Base-by-base conservation (phyloP, 345 rosid species). In the Bruguiera sexangula region DNA sequence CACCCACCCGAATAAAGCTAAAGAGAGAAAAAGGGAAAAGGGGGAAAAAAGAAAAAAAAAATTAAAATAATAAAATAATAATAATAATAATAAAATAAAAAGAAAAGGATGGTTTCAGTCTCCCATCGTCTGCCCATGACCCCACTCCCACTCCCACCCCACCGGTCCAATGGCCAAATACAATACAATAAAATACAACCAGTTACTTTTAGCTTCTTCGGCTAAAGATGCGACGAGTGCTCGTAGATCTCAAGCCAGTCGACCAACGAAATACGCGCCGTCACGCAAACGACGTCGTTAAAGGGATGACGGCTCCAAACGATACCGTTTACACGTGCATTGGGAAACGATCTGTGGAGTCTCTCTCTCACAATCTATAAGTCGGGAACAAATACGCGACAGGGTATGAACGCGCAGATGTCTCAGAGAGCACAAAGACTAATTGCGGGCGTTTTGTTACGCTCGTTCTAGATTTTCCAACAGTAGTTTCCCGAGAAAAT, bases 391-490 rank as follows among this genome's bases (percentile, higher is more conserved):
- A 39, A 63, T 32, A 0, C 8, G 2, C 6, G 5, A 26, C 54
- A 46, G 22, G 46, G 46, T 30, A 65, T 64, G 16, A 65, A 31
- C 48, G 66, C 71, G 24, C 62, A 73, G 63, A 61, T 67, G 61
- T 52, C 62, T 61, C 71, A 36, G 48, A 43, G 5, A 22, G 22
- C 62, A 19, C 66, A 6, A 37, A 18, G 34, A 51, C 65, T 6
- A 57, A 30, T 22, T 13, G 18, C 50, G 18, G 4, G 5, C 3
- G 19, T 43, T 11, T 43, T 3, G 50, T 56, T 21, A 51, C 61
- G 39, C 43, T 37, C 31, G 4, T 64, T 72, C 58, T 31, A 43
- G 26, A 51, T 65, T 31, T 58, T 24, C 18, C 26, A 32, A 34
- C 24, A 3, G 24, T n/a, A 0, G 1, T 26, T n/a, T 57, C 22